phyloP scores from a whole-genome alignment of 1,284 basidiomycete species.

The Boletus holoroseus region DNA sequence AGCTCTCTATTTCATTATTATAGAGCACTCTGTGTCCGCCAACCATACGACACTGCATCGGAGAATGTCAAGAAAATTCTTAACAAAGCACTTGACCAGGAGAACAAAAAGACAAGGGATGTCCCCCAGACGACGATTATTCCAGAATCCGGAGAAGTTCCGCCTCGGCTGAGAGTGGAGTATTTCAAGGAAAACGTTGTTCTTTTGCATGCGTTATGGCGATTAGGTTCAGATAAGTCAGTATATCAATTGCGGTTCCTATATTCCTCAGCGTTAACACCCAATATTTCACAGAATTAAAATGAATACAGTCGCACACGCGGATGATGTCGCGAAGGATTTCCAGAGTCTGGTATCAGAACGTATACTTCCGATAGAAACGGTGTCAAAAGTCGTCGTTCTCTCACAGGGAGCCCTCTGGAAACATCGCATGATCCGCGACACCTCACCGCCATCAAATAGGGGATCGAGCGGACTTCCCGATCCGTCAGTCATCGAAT shows the following conservation, averaged over 20 bases:
- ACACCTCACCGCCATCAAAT: conserved; percentile 34
- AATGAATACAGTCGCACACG: conserved; percentile 20
- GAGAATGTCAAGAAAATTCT: conserved; percentile 79
- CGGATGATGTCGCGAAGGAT: conserved; percentile 45
- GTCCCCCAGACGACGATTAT: conserved; percentile 32
- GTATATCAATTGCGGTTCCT: conserved; percentile 27
- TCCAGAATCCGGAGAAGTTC: conserved; percentile 31
- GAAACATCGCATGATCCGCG: conserved; percentile 69
- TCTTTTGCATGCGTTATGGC: conserved; percentile 68
- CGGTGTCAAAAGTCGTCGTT: conserved; percentile 71
- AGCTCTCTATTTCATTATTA: conserved; percentile 83
- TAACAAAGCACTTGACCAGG: conserved; percentile 56
- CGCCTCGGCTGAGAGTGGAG: conserved; percentile 47
- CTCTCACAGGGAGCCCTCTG: conserved; percentile 76
- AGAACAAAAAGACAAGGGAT: conserved; percentile 41
- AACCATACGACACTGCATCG: conserved; percentile 83
- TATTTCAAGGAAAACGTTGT: conserved; percentile 68
- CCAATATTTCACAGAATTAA: conserved; percentile 14
- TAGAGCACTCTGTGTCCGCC: conserved; percentile 81
- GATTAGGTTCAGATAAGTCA: conserved; percentile 54
- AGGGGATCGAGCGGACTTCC: conserved; percentile 26
- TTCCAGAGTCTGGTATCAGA: conserved; percentile 59
- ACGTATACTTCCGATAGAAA: conserved; percentile 69
- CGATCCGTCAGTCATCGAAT: conserved; percentile 45
- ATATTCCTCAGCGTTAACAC: conserved; percentile 3